Base-by-base conservation (phyloP, 2,329 filamentous ascomycete genomes). In the Claviceps arundinis region DNA sequence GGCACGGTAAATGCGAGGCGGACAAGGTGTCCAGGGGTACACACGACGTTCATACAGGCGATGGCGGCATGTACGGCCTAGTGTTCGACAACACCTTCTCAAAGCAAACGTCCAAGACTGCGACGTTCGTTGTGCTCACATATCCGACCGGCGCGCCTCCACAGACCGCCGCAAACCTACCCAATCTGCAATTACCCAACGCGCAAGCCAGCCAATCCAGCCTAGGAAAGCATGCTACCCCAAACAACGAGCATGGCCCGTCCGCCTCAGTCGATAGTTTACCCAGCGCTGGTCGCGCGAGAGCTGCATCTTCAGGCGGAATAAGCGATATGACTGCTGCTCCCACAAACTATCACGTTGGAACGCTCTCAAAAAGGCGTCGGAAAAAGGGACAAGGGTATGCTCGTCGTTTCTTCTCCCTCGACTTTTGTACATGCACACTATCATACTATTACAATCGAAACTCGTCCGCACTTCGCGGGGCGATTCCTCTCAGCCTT, bases 41-140 rank as follows among this genome's bases (percentile, higher is more conserved):
- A 19, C 88, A 89, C 65, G 86, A 95, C 63, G 87, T 97, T 24
- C 73, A 73, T 0, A 62, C 73, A 7, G 82, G 81, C 37, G 82
- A 93, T 57, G 87, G 84, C 24, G 93, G 93, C 63, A 96, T 95
- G 81, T 98, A 95, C 65, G 93, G 90, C 52, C 74, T 98, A 55
- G 89, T 97, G 37, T 95, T 98, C 64, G 93, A 98, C 78, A 98
- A 98, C 64, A 98, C 93, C 30, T 98, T 98, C 66, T 95, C 90
- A 55, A 97, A 96, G 71, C 87, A 85, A 67, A 84, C 87, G 43
- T 93, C 90, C 50, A 98, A 98, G 71, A 95, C 86, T 34, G 89
- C 89, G 19, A 97, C 91, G 7, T 88, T 98, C 62, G 90, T 96
- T 38, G 80, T 98, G 50, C 78, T 97, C 65, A 97, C 89, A 41